phyloP scores from a whole-genome alignment of 257 asterid genomes.

The Penstemon davidsonii region DNA sequence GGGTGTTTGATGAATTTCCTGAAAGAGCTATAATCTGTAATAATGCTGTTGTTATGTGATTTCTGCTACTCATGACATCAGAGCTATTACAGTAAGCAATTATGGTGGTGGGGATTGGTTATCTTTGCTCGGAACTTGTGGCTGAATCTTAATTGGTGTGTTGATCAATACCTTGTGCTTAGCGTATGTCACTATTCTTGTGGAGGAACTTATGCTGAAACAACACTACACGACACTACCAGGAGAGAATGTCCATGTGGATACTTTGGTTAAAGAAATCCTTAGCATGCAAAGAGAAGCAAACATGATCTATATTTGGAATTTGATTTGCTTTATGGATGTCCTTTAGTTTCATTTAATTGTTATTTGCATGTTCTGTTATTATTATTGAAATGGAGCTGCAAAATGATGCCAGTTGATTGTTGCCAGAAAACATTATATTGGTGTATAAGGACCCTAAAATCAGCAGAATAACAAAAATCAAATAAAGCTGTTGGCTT shows the following conservation, averaged over 20 bases:
- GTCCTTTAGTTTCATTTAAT: conserved; percentile 25
- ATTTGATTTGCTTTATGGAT: conserved; percentile 20
- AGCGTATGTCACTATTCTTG: conserved; percentile 83
- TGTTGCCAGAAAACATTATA: not conserved
- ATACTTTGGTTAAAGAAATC: conserved; percentile 64
- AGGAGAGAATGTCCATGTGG: conserved; percentile 74
- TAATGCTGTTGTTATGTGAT: conserved; percentile 61
- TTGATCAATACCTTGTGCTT: conserved; percentile 68
- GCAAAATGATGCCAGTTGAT: not conserved
- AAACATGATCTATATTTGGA: conserved; percentile 26
- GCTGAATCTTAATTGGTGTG: conserved; percentile 66
- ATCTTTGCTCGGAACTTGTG: conserved; percentile 64
- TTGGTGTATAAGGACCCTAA: not conserved
- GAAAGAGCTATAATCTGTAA: conserved; percentile 29
- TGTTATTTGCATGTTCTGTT: conserved; percentile 16
- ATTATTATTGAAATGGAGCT: conserved; percentile 23
- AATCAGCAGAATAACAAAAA: too few species aligned
- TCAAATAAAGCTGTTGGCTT: too few species aligned
- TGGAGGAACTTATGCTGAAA: conserved; percentile 76
- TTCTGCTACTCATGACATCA: conserved; percentile 81
- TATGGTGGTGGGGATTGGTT: conserved; percentile 97
- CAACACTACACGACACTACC: conserved; percentile 69
- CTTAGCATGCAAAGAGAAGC: conserved; percentile 40
- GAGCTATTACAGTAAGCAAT: conserved; percentile 87
- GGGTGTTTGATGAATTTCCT: conserved; percentile 41